Conservation (phyloP, 768 basidiomycete genomes). For the Ramaria rubella region DNA sequence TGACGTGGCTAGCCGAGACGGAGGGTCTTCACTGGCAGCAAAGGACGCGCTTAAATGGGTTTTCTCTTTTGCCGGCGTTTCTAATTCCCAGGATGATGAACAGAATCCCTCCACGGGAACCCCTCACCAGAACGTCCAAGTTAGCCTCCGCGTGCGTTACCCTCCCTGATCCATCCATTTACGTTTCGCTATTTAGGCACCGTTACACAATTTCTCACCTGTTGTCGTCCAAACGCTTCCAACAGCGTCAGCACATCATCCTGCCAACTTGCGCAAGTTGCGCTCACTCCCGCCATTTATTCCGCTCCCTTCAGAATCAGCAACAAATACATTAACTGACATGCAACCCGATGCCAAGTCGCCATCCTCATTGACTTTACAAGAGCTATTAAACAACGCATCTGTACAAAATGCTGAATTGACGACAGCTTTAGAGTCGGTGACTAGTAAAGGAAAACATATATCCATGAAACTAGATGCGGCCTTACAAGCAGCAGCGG, state of each 20-base stretch:
- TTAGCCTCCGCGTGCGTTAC: no score
- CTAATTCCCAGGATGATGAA: background rate
- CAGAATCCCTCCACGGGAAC: no score
- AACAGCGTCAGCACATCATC: conserved; percentile 44
- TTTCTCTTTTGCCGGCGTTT: background rate
- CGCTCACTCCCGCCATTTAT: background rate
- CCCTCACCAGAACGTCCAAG: no score
- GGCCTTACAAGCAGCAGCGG: background rate
- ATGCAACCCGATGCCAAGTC: background rate
- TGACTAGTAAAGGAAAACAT: background rate
- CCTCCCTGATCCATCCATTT: no score
- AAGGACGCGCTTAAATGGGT: conserved; percentile 25
- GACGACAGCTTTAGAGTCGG: background rate
- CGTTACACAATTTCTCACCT: background rate
- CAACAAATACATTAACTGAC: background rate
- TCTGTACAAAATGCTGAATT: background rate
- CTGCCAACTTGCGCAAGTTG: conserved; percentile 12
- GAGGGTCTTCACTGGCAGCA: conserved; percentile 23
- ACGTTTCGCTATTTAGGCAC: background rate
- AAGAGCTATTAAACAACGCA: background rate
- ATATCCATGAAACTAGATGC: background rate
- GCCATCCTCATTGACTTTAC: background rate
- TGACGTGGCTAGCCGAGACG: conserved; percentile 26
- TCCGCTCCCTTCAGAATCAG: background rate
- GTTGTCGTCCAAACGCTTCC: conserved; percentile 24